Evolutionary conservation across 352 stramenopile genomes (phyloP), one percentile per base, ranked within the genome.

Genomic region (Globisporangium viniferum): DNA sequence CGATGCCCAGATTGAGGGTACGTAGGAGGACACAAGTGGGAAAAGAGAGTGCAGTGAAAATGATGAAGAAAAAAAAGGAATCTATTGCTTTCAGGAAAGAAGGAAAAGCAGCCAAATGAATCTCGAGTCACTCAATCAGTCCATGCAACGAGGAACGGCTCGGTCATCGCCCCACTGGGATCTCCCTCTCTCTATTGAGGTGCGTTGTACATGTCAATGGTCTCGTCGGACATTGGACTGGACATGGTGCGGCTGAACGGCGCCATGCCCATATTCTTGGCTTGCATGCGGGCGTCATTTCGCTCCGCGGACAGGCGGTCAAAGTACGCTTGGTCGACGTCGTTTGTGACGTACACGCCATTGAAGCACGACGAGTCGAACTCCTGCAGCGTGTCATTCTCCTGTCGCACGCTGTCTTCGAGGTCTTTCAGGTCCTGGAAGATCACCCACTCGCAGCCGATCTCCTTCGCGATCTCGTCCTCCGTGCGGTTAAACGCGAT

Each of bases 291-390:
- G 18, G 87, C 83, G 57, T 96, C 89, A 63, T 84, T 92, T 60
- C 89, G 82, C 72, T 93, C 84, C 31, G 84, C 73, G 56, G 93
- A 79, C 62, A 96, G 80, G 51, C 84, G 84, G 49, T 91, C 80
- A 53, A 96, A 93, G 79, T 96, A 96, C 29, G 73, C 81, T 44
- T 94, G 81, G 67, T 90, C 77, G 8, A 98, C 86, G 62, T 99
- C 92, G 10, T 91, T 91, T 54, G 97, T 99, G 39, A 99, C 93
- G 79, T 99, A 99, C 35, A 86, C 68, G 63, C 97, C 97, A 76
- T 96, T 93, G 75, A 99, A 99, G 81, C 96, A 99, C 64, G 95
- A 99, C 56, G 92, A 97, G 74, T 99, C 97, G 71, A 99, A 99
- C 41, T 69, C 64, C 22, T 81, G 64, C 7, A 97, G 73, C 27